Evolutionary conservation across 352 stramenopile genomes (phyloP), one percentile per base, ranked within the genome.

Genomic region (Phytophthora ohioensis): DNA sequence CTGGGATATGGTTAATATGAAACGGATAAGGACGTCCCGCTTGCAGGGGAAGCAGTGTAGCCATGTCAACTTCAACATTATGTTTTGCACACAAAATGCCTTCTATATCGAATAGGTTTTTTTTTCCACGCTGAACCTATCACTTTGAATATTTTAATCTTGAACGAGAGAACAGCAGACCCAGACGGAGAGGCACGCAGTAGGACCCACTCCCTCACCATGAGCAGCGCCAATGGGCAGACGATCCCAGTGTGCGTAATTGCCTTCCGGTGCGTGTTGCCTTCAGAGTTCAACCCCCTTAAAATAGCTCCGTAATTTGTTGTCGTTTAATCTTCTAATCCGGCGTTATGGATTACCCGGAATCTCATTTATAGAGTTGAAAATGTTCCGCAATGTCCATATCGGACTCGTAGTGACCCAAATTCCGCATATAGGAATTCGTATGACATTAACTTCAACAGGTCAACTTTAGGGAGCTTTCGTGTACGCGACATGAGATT

Each of bases 171-270:
- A 72, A 58, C 67, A 68, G 39, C 8, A 67, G 41, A 70, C 51
- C 32, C 56, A 51, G 35, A 36, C 67, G 39, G 66, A 69, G 52
- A 61, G 54, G 36, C 68, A 63, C 61, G 17, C n/a, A 57, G 67
- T 51, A 70, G 59, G 17, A 21, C 17, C 17, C 17, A 21, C 17
- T 21, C 17, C 17, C 17, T 21, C 17, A 21, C 17, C 58, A 92
- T 91, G 84, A 92, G 72, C 53, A 73, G 78, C 46, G 75, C 55
- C 41, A 92, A 85, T 54, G 86, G 86, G 10, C 84, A 93, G 73
- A 91, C 86, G 15, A 91, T 93, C 61, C 87, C 82, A 32, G 86
- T 93, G 42, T 91, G 84, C 58, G 86, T 84, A 70, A 92, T 92
- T 69, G 78, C 92, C 39, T 92, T 93, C 71, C 82, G 86, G 86